phyloP scores from a whole-genome alignment of 2,329 filamentous ascomycete species.

The Hyphodiscus sp. region DNA sequence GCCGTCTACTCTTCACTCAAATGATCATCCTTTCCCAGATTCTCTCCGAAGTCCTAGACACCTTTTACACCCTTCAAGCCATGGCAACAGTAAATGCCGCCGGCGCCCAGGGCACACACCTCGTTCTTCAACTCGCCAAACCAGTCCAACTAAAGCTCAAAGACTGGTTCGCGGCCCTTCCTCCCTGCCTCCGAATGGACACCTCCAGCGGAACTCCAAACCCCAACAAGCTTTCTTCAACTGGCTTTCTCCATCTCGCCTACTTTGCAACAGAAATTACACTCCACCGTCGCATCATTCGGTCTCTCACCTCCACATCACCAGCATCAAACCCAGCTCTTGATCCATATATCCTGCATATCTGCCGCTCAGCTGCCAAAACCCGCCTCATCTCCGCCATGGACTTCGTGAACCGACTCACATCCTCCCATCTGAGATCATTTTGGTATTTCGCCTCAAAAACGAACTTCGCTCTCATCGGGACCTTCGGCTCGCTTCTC shows the following conservation, averaged over 20 bases:
- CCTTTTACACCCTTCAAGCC: slow-evolving; percentile 75
- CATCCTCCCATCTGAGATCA: slow-evolving; percentile 74
- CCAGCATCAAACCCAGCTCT: slow-evolving; percentile 37
- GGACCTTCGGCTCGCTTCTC: slow-evolving; percentile 84
- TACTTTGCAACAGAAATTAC: slow-evolving; percentile 95
- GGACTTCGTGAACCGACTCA: slow-evolving; percentile 93
- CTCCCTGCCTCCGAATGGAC: slow-evolving; percentile 60
- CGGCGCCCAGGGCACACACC: slow-evolving; percentile 61
- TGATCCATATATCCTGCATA: slow-evolving; percentile 81
- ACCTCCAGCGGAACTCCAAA: slow-evolving; percentile 37
- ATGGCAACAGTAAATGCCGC: slow-evolving; percentile 61
- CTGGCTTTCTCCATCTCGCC: slow-evolving; percentile 78
- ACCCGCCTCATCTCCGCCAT: slow-evolving; percentile 91
- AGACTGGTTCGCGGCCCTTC: slow-evolving; percentile 70
- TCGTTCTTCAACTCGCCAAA: slow-evolving; percentile 70
- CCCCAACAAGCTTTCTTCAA: slow-evolving; percentile 47
- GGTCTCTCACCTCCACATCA: slow-evolving; percentile 55
- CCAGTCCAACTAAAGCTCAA: slow-evolving; percentile 77
- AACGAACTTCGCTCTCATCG: slow-evolving; percentile 90
- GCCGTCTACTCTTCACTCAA: slow-evolving; percentile 64
- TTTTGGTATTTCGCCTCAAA: slow-evolving; percentile 92
- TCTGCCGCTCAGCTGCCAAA: slow-evolving; percentile 89
- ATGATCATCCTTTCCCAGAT: slow-evolving; percentile 72
- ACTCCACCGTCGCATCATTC: slow-evolving; percentile 83
- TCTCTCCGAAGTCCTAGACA: slow-evolving; percentile 73